phyloP scores from a whole-genome alignment of 768 basidiomycete species.

The Auricularia sp. region DNA sequence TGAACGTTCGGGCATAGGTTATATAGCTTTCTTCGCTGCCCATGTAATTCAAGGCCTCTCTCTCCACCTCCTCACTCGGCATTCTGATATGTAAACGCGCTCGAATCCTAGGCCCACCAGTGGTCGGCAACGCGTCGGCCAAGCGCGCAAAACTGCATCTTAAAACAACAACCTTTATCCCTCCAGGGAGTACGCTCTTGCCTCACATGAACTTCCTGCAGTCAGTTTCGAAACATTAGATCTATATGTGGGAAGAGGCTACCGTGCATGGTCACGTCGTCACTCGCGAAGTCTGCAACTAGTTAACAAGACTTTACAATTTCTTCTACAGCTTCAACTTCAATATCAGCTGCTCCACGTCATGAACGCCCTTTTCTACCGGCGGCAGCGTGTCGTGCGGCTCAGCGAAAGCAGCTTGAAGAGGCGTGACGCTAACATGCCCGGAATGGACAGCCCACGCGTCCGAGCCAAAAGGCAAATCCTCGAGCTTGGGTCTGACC shows the following conservation, averaged over 20 bases:
- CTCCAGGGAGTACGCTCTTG: too few species aligned
- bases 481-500: conserved; percentile 46
- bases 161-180: too few species aligned
- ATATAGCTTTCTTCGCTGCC: not conserved
- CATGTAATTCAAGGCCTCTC: not conserved
- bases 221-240: too few species aligned
- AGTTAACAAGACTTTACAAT: not conserved
- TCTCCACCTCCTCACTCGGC: not conserved
- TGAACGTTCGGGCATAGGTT: not conserved
- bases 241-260: too few species aligned
- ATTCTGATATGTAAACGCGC: too few species aligned
- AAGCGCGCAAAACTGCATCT: too few species aligned
- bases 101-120: too few species aligned
- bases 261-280: too few species aligned
- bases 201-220: too few species aligned
- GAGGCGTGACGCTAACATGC: conserved; percentile 66
- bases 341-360: conserved; percentile 38
- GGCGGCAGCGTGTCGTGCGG: conserved; percentile 24
- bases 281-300: too few species aligned
- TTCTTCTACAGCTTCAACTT: conserved; percentile 45
- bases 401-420: conserved; percentile 68
- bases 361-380: conserved; percentile 14
- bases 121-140: too few species aligned
- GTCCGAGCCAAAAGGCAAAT: conserved; percentile 70
- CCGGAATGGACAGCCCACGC: conserved; percentile 69